Conservation (phyloP, 352 stramenopile species). For the Globisporangium viniferum region DNA sequence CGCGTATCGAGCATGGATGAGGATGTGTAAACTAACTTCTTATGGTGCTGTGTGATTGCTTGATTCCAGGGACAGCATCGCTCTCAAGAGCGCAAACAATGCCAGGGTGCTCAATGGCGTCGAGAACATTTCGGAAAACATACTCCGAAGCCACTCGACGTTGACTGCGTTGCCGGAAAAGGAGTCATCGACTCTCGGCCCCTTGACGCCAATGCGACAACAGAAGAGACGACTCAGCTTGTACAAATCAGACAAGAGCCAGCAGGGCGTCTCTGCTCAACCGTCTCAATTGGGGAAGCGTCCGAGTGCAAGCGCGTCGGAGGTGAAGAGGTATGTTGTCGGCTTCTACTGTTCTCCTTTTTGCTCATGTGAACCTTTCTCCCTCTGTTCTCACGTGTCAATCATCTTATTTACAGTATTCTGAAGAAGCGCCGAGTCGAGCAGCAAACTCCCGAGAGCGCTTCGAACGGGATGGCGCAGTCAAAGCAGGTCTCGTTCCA, state of each 20-base stretch:
- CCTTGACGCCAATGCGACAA: constrained; percentile 26
- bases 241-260: constrained; percentile 3
- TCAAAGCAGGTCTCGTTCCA: constrained; percentile 74
- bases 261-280: neutral
- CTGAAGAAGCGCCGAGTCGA: constrained; percentile 57
- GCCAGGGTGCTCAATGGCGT: constrained; percentile 45
- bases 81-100: constrained; percentile 29
- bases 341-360: neutral
- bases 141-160: constrained; percentile 43
- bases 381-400: constrained; percentile 18
- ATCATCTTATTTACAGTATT: constrained; percentile 36
- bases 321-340: constrained; percentile 21
- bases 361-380: neutral
- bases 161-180: constrained; percentile 33
- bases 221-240: constrained; percentile 28
- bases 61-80: constrained; percentile 30
- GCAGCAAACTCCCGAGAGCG: constrained; percentile 6
- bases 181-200: constrained; percentile 4
- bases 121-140: constrained; percentile 80
- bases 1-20: neutral
- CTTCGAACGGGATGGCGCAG: constrained; percentile 4
- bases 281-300: constrained; percentile 15
- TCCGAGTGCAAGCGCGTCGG: neutral
- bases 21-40: neutral
- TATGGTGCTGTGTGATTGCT: constrained; percentile 6